Percentiles rank a stretch among this genome's conserved stretches.
Evolutionary conservation across 768 basidiomycete genomes (phyloP).

Genomic region (Agaricus blazei): DNA sequence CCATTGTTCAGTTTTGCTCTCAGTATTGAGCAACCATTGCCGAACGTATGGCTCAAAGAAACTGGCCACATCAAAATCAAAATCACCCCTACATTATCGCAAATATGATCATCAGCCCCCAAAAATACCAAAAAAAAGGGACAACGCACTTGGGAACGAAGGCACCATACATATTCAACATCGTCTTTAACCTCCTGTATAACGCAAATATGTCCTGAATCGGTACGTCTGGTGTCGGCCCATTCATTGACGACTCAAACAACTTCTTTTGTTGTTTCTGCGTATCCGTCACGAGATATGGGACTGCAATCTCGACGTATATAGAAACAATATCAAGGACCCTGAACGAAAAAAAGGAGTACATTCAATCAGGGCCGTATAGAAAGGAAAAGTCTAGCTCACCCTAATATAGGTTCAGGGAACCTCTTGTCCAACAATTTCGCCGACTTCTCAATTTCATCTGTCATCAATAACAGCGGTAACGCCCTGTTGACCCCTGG

Average conservation of each 20-base stretch:
- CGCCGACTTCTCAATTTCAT: constrained; percentile 83
- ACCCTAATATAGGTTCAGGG: constrained; percentile 79
- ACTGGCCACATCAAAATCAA: constrained; percentile 63
- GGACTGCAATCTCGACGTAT: constrained; percentile 62
- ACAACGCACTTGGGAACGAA: constrained; percentile 71
- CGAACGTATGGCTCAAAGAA: constrained; percentile 88
- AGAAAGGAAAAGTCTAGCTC: constrained; percentile 18
- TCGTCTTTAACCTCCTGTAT: constrained; percentile 70
- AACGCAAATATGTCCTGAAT: constrained; percentile 89
- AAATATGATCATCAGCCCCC: neutral
- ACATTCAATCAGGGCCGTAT: neutral
- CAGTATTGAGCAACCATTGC: constrained; percentile 86
- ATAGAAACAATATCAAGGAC: constrained; percentile 73
- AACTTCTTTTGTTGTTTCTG: constrained; percentile 67
- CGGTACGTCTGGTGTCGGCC: constrained; percentile 80
- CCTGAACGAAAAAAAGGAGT: constrained; percentile 25
- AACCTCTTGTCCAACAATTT: constrained; percentile 87
- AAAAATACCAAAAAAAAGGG: neutral
- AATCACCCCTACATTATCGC: constrained; percentile 35
- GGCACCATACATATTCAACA: constrained; percentile 76
- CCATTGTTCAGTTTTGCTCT: constrained; percentile 90
- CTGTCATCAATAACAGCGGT: constrained; percentile 78
- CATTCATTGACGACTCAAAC: constrained; percentile 81
- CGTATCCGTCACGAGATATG: constrained; percentile 62
- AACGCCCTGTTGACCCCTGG: constrained; percentile 80